Evolutionary conservation across 2,329 filamentous ascomycete genomes (phyloP).

Genomic region (Penicillium paneum): DNA sequence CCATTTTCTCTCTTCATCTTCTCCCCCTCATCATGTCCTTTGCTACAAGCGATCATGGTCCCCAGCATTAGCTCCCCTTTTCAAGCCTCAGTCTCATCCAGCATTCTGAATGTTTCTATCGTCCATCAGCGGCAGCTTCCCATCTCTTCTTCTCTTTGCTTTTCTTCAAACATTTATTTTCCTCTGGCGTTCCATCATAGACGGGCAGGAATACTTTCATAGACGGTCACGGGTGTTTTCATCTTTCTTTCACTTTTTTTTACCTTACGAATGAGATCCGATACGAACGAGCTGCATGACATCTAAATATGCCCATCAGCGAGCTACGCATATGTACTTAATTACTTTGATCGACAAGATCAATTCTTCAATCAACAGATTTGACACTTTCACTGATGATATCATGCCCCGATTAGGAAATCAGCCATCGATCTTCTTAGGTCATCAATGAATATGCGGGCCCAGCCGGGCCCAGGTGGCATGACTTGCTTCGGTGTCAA

Average conservation of each 20-base stretch:
- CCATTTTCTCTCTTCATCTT: neutral
- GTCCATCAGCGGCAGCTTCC: neutral
- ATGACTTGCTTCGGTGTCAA: neutral
- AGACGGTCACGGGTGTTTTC: conserved; percentile 1
- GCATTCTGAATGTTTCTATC: neutral
- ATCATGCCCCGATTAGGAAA: conserved; percentile 1
- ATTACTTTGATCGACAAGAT: neutral
- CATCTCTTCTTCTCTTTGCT: conserved; percentile 5
- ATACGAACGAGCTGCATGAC: neutral
- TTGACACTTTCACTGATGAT: neutral
- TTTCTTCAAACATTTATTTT: conserved; percentile 7
- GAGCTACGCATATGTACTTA: conserved; percentile 12
- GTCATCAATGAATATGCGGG: neutral
- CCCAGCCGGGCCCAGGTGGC: neutral
- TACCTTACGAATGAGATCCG: conserved; percentile 5
- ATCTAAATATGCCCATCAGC: conserved; percentile 8
- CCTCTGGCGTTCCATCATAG: conserved; percentile 19
- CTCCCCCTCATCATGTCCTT: neutral
- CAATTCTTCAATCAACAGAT: neutral
- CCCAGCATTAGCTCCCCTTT: neutral
- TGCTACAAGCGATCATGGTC: neutral
- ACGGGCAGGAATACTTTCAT: conserved; percentile 7
- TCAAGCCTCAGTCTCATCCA: neutral
- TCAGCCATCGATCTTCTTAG: neutral
- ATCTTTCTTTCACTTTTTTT: neutral